These are phyloP conservation scores for Galerina sulciceps DNA, from an alignment of 768 basidiomycete genomes.

Conservation along the genomic window DNA sequence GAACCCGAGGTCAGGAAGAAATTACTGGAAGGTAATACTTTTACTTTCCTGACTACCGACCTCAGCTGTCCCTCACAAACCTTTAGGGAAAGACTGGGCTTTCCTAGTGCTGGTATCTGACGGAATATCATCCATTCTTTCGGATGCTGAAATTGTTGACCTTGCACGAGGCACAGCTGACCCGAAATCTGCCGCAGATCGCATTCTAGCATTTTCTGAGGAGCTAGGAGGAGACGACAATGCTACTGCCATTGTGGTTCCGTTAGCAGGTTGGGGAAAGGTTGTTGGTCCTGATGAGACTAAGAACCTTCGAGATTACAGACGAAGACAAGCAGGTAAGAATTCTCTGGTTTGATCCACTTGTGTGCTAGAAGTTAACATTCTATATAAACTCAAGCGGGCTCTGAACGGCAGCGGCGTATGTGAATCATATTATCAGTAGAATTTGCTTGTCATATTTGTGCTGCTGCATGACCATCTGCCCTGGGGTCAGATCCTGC, in stretches of 20 bases:
- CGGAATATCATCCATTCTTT: slow-evolving; percentile 88
- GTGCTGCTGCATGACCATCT: slow-evolving; percentile 86
- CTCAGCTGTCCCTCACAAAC: neutral
- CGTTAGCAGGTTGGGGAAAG: slow-evolving; percentile 90
- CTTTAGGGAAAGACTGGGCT: slow-evolving; percentile 78
- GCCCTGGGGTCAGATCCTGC: slow-evolving; percentile 90
- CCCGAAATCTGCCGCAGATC: slow-evolving; percentile 81
- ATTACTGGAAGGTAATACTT: slow-evolving; percentile 67
- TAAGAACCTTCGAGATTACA: slow-evolving; percentile 80
- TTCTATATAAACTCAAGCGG: slow-evolving; percentile 42
- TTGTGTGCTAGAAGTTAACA: neutral
- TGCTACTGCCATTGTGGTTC: slow-evolving; percentile 87
- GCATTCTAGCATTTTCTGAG: slow-evolving; percentile 85
- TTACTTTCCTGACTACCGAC: neutral
- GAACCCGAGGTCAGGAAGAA: slow-evolving; percentile 87
- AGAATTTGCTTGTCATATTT: slow-evolving; percentile 56
- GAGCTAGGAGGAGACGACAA: slow-evolving; percentile 92
- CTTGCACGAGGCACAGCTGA: slow-evolving; percentile 72
- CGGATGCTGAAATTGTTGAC: slow-evolving; percentile 94
- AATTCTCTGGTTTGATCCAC: slow-evolving; percentile 1
- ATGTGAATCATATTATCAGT: slow-evolving; percentile 45
- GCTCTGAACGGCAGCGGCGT: slow-evolving; percentile 67
- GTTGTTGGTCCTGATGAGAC: slow-evolving; percentile 82
- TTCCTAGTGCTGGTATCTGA: slow-evolving; percentile 92
- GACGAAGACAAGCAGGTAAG: slow-evolving; percentile 67